Evolutionary conservation across 2,329 filamentous ascomycete species (phyloP), one percentile per base, ranked within the genome.

Genomic region (Teratosphaeria nubilosa): DNA sequence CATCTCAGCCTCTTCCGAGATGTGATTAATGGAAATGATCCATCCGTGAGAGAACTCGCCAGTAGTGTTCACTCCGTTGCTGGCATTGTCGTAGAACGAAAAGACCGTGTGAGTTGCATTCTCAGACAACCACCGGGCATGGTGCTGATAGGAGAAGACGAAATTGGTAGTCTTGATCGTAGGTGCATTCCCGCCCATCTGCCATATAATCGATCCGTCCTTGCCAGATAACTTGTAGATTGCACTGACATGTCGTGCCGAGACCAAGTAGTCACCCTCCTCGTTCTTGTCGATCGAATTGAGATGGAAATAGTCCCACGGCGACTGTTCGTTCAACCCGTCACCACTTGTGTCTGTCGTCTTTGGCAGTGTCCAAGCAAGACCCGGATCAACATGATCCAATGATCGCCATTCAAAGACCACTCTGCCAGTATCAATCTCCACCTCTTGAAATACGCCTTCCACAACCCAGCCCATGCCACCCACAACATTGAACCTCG

Each of bases 351-450:
- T 73, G 58, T 73, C 72, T 2, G 71, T 73, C 31, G 74, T 72
- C 25, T 68, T 69, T 5, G 78, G 76, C 58, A 72, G 70, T 37
- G 77, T 79, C 69, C 77, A 70, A 67, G 66, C 72, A 73, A 78
- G 75, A 48, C 76, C 73, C 1, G 79, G 80, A 51, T 75, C 72
- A n/a, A 82, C 73, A 66, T 84, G 79, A 58, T 83, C 80, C 10
- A 84, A 69, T 61, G 78, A 80, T 31, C 75, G 76, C 82, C 82
- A 85, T 63, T 85, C 81, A 61, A 84, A 85, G 11, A 84, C 60
- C 3, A 85, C 68, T 48, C 77, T 72, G 2, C 81, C 80, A 2
- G 79, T 83, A 25, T 78, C 73, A 50, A 82, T 79, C 58, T 83
- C 77, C 32, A 82, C 71, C 67, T 82, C 79, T 64, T 81, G 78